Conservation (phyloP, 805 yeast genomes). For the Metschnikowia hibisci region DNA sequence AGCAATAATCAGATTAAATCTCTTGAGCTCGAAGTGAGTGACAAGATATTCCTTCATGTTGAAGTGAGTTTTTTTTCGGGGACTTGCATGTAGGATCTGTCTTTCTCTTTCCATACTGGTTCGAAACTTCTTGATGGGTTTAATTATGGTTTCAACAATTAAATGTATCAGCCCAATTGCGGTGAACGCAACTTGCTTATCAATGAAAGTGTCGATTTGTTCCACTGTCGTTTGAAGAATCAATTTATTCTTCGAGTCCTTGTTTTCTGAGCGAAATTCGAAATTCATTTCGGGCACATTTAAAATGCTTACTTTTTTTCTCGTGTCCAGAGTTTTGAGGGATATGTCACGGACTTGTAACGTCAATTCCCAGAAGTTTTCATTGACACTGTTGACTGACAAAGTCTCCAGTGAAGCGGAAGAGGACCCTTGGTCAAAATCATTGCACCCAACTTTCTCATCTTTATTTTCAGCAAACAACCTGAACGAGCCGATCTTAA, state of each 20-base stretch:
- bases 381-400: constrained; percentile 11
- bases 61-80: neutral
- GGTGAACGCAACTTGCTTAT: constrained; percentile 30
- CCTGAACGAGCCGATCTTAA: constrained; percentile 4
- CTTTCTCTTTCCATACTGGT: constrained; percentile 23
- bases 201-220: constrained; percentile 21
- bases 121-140: constrained; percentile 26
- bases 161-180: constrained; percentile 32
- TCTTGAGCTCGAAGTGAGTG: constrained; percentile 6
- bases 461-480: constrained; percentile 1
- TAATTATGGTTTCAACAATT: constrained; percentile 26
- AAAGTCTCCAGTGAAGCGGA: constrained; percentile 30
- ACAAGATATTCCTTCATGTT: constrained; percentile 4
- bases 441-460: neutral
- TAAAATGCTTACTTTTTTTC: constrained; percentile 16
- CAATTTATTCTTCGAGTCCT: constrained; percentile 3
- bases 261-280: constrained; percentile 7
- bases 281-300: constrained; percentile 22
- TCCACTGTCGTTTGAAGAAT: constrained; percentile 9
- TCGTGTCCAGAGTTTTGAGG: constrained; percentile 14
- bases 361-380: constrained; percentile 23
- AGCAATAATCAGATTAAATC: constrained; percentile 11
- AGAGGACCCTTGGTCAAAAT: constrained; percentile 2
- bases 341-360: constrained; percentile 17
- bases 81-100: constrained; percentile 7